These are phyloP conservation scores for Trichoderma gracile DNA, from an alignment of 2,329 filamentous ascomycete genomes.

Conservation along the genomic window DNA sequence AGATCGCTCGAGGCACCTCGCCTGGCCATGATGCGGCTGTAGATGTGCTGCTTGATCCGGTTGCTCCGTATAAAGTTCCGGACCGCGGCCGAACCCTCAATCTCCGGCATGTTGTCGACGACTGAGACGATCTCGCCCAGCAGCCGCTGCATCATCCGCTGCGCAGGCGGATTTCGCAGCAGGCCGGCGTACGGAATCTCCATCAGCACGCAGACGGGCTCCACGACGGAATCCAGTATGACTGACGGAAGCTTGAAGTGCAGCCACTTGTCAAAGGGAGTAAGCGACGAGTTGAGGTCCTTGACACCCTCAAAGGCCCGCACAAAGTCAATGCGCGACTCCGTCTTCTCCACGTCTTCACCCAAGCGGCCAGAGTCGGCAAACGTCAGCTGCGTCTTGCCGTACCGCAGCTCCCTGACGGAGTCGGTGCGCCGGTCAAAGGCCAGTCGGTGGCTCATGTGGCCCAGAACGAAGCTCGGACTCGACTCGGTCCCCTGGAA, in stretches of 20 bases:
- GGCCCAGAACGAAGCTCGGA: slow-evolving; percentile 76
- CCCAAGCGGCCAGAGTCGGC: slow-evolving; percentile 26
- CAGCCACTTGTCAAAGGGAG: slow-evolving; percentile 52
- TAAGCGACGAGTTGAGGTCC: slow-evolving; percentile 31
- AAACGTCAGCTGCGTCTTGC: slow-evolving; percentile 38
- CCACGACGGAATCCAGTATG: slow-evolving; percentile 73
- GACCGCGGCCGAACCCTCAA: slow-evolving; percentile 61
- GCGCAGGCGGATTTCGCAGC: slow-evolving; percentile 64
- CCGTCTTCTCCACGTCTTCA: slow-evolving; percentile 27
- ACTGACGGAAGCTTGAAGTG: slow-evolving; percentile 76
- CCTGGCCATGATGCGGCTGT: slow-evolving; percentile 40
- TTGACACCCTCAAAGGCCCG: slow-evolving; percentile 29
- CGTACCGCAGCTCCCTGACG: slow-evolving; percentile 41
- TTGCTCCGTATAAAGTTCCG: slow-evolving; percentile 57
- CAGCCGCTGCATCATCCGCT: slow-evolving; percentile 67
- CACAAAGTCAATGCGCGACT: slow-evolving; percentile 32
- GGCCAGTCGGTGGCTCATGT: slow-evolving; percentile 52
- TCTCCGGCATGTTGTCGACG: slow-evolving; percentile 72
- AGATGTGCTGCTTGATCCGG: slow-evolving; percentile 61
- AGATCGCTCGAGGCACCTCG: slow-evolving; percentile 62
- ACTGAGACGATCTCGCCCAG: slow-evolving; percentile 74
- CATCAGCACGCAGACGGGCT: slow-evolving; percentile 77
- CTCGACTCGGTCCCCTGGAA: slow-evolving; percentile 64
- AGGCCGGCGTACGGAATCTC: slow-evolving; percentile 74
- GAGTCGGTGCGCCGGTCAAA: slow-evolving; percentile 44